Base-by-base conservation (phyloP, 345 rosid species). In the Hirschfeldia incana region DNA sequence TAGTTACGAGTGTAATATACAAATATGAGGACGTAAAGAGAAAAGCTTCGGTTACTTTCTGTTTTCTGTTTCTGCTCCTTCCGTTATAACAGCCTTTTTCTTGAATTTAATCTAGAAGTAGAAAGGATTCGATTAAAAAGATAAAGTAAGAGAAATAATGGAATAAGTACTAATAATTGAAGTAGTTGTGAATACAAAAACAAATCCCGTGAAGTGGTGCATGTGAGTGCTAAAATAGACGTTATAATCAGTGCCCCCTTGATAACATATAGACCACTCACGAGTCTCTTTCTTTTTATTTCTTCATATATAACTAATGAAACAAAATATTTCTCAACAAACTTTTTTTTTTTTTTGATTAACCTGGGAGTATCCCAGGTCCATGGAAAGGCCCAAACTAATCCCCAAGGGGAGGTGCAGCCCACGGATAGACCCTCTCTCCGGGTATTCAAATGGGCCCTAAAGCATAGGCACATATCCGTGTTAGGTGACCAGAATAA, bases 131-230 rank as follows among this genome's bases (percentile, higher is more conserved):
- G 12, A 29, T 5, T 42, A 11, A 15, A 21, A 21, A 49, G n/a
- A 17, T 57, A 12, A 12, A 44, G 26, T 0, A 70, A 70, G 36
- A 65, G 51, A 16, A 32, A 58, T 39, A 62, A 28, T 10, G 9
- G 59, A 21, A 76, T 66, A 76, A 71, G 9, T 46, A 78, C 79
- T 67, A 78, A 79, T 76, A 58, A 75, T 78, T 30, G 77, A 57
- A 46, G 72, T 73, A 28, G 55, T 67, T 72, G 83, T 67, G 83
- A 82, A 83, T 83, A 86, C 86, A 87, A 87, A 87, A 82, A 79
- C 58, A 17, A 49, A 75, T 84, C 91, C 98, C 98, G 97, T 94
- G 98, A 94, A 89, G 80, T 39, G 84, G 51, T 85, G 98, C 98
- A 94, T 91, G 98, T 94, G 98, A 92, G 73, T 83, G 79, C 83